These are phyloP conservation scores for Trichoderma oligosporum DNA, from an alignment of 2,329 filamentous ascomycete genomes.

Conservation along the genomic window DNA sequence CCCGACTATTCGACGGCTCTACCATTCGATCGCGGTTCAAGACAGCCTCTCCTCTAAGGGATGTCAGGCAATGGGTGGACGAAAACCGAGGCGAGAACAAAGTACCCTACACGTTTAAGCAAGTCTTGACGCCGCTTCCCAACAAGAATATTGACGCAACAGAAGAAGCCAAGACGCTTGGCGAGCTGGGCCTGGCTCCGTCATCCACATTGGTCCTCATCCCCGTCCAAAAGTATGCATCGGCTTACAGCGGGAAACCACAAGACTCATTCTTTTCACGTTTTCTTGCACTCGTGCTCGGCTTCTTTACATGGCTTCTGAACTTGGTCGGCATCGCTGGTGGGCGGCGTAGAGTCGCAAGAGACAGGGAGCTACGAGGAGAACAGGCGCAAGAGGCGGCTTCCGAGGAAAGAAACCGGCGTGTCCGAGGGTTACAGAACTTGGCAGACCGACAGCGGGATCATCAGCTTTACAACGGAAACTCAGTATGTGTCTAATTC, in stretches of 20 bases:
- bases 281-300: slow-evolving; percentile 31
- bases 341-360: slow-evolving; percentile 15
- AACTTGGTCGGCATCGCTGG: slow-evolving; percentile 30
- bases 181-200: slow-evolving; percentile 68
- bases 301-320: slow-evolving; percentile 37
- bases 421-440: slow-evolving; percentile 38
- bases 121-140: slow-evolving; percentile 74
- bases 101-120: slow-evolving; percentile 75
- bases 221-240: slow-evolving; percentile 53
- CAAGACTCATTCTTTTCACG: slow-evolving; percentile 30
- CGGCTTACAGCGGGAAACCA: slow-evolving; percentile 37
- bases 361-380: background rate
- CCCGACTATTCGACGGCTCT: slow-evolving; percentile 79
- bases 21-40: slow-evolving; percentile 71
- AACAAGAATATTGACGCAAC: slow-evolving; percentile 69
- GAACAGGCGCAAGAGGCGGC: slow-evolving; percentile 9
- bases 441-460: slow-evolving; percentile 52
- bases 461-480: slow-evolving; percentile 84
- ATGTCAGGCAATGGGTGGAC: slow-evolving; percentile 77
- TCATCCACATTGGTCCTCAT: slow-evolving; percentile 80
- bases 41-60: slow-evolving; percentile 57
- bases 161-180: slow-evolving; percentile 68
- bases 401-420: slow-evolving; percentile 26
- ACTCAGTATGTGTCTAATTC: slow-evolving; percentile 70
- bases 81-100: slow-evolving; percentile 53